Evolutionary conservation across 441 rosid genomes (phyloP), one percentile per base, ranked within the genome.

Genomic region (Aquilaria agallochum): DNA sequence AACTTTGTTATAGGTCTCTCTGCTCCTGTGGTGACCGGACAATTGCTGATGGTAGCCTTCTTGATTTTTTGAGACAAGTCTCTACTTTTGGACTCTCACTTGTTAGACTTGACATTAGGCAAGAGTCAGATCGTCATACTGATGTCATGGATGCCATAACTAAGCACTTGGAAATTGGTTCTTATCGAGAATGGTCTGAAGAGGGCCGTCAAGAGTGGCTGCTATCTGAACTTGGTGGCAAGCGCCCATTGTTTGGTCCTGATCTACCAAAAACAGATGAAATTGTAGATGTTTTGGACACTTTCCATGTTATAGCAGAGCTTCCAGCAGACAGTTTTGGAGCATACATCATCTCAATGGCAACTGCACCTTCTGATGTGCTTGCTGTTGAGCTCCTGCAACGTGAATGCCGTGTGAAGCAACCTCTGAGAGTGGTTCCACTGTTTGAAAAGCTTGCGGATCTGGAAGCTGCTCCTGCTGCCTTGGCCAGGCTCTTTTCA

Each of bases 331-430:
- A 94, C 68, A 80, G 77, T 68, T 94, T 94, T 52, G 96, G 99
- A 45, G 97, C 99, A 52, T 94, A 94, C 68, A 94, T 94, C 61
- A 94, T 94, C 68, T 94, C 99, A 2, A 94, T 94, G 99, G 99
- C 99, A 50, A 94, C 99, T 20, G 77, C 99, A 0, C 80, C 96
- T 50, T 87, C 96, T 40, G 99, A 94, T 78, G 97, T 91, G 55
- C 88, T 93, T 60, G 98, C 95, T 5, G 98, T 93, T 31, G 98
- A 93, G 85, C 93, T 93, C 59, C 72, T 93, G 61, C 99, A 94
- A 52, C 94, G 99, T 0, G 99, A 94, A 55, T 89, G 99, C 72
- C 96, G 66, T 8, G 92, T 91, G 68, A 84, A 82, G 67, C 80
- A 70, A 48, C 97, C 99, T 15, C 72, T 95, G 56, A 80, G 99